These are phyloP conservation scores for Zangia roseola DNA, from an alignment of 768 basidiomycete species.

Conservation along the genomic window DNA sequence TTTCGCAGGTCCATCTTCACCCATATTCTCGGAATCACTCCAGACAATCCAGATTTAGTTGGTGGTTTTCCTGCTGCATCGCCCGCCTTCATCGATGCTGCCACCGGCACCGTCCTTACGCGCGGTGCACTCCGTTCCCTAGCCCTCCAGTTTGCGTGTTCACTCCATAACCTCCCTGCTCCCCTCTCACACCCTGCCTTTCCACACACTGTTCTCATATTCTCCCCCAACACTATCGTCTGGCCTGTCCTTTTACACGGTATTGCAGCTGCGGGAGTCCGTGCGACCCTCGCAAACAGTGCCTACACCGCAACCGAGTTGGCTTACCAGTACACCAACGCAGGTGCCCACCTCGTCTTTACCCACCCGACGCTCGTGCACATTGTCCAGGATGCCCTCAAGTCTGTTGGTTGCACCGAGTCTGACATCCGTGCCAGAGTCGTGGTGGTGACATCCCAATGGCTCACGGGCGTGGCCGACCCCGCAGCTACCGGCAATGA, in stretches of 20 bases:
- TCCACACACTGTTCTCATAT: constrained; percentile 54
- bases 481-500: constrained; percentile 33
- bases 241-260: constrained; percentile 48
- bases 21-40: constrained; percentile 23
- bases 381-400: constrained; percentile 57
- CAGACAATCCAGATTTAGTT: constrained; percentile 26
- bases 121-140: constrained; percentile 52
- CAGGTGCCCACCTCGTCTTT: constrained; percentile 61
- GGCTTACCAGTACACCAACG: constrained; percentile 67
- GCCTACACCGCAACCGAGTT: constrained; percentile 70
- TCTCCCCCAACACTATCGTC: constrained; percentile 63
- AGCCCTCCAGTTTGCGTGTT: constrained; percentile 56
- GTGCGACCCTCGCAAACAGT: constrained; percentile 72
- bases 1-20: constrained; percentile 32
- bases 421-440: constrained; percentile 52
- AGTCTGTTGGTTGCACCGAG: constrained; percentile 43
- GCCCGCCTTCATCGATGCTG: constrained; percentile 67
- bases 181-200: constrained; percentile 49
- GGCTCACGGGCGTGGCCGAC: constrained; percentile 38
- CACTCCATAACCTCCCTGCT: constrained; percentile 46
- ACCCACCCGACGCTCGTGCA: constrained; percentile 60
- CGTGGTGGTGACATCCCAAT: constrained; percentile 52
- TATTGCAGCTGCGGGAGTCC: constrained; percentile 62
- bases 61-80: constrained; percentile 43
- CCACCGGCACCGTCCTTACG: constrained; percentile 53